Conservation (phyloP, 2,329 filamentous ascomycete species). For the Stachybotrys chlorohalonatus region DNA sequence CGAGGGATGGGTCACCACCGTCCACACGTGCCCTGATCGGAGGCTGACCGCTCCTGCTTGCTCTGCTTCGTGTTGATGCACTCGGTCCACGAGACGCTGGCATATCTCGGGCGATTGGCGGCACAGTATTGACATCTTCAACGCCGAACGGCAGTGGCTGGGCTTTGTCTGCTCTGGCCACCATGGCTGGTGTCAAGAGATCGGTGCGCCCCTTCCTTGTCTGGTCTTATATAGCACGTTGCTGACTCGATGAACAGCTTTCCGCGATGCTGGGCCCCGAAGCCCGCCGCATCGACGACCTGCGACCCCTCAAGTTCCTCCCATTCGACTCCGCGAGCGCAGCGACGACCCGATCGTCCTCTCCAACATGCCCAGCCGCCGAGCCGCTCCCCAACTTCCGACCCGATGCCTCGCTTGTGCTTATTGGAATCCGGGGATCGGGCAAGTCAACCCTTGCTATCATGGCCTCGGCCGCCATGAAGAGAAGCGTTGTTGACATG, state of each 20-base stretch:
- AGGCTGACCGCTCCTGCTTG: too few species aligned
- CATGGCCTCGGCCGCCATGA: conserved; percentile 63
- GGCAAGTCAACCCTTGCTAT: conserved; percentile 70
- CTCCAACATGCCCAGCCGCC: conserved; percentile 13
- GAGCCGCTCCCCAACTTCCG: conserved; percentile 32
- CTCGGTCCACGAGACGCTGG: too few species aligned
- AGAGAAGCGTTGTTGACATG: conserved; percentile 58
- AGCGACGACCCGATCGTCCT: conserved; percentile 11
- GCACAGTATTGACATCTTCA: too few species aligned
- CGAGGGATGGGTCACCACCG: too few species aligned
- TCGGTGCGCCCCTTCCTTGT: conserved; percentile 3
- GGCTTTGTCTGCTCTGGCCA: not conserved
- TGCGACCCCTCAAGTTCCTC: not conserved
- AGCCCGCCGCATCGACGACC: conserved; percentile 3
- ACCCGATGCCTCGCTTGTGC: conserved; percentile 58
- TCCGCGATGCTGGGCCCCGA: conserved; percentile 21
- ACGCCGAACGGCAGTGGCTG: too few species aligned
- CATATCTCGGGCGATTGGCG: too few species aligned
- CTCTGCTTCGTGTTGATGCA: too few species aligned
- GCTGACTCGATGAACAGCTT: conserved; percentile 6
- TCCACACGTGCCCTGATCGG: too few species aligned
- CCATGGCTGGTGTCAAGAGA: conserved; percentile 31
- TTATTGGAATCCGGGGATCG: conserved; percentile 64
- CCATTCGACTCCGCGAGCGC: not conserved
- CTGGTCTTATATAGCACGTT: not conserved